Base-by-base conservation (phyloP, 805 yeast species). In the Candida glaebosa region DNA sequence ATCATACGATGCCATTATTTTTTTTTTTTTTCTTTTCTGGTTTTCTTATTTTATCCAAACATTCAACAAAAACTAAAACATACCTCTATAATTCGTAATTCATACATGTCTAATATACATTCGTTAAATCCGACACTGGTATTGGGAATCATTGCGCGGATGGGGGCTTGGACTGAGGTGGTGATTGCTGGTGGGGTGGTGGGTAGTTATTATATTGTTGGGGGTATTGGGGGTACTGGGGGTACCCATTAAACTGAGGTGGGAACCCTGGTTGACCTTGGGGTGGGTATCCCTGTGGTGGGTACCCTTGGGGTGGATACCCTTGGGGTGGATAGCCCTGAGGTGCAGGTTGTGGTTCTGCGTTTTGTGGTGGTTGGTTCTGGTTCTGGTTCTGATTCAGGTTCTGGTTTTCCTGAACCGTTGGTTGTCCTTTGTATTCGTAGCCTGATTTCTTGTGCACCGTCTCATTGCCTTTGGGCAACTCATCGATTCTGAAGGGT, bases 401-500 rank as follows among this genome's bases (percentile, higher is more conserved):
- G 46, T 22, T 6, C 44, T 38, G 46, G 14, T 40, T 39, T 14
- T 39, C 43, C 34, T 39, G 44, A 10, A 49, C 45, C 31, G 50
- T 56, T 18, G 75, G 78, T 51, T 71, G 78, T 14, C 78, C 78
- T 46, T 67, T 69, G 52, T 75, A 71, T 18, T 66, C 65, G 48
- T 65, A 68, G 12, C 73, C 73, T 36, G 56, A 62, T 40, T 49
- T 52, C 39, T 52, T 61, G 18, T 55, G 54, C 16, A 51, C 50
- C 10, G 56, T 56, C 18, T 61, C 67, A 47, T 64, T 72, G 50
- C 69, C 73, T 48, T 61, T 65, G 47, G 82, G 81, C 52, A 76
- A 61, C 36, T 71, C 69, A 47, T 84, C 84, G 44, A 85, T 76
- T 54, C 86, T 86, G 75, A 87, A 84, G n/a, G 96, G 96, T 60